A percentile compares a stretch with the other conserved stretches of the same genome.
These are phyloP conservation scores for Cucurbita ficifolia DNA, from an alignment of 306 rosid species.

Conservation along the genomic window DNA sequence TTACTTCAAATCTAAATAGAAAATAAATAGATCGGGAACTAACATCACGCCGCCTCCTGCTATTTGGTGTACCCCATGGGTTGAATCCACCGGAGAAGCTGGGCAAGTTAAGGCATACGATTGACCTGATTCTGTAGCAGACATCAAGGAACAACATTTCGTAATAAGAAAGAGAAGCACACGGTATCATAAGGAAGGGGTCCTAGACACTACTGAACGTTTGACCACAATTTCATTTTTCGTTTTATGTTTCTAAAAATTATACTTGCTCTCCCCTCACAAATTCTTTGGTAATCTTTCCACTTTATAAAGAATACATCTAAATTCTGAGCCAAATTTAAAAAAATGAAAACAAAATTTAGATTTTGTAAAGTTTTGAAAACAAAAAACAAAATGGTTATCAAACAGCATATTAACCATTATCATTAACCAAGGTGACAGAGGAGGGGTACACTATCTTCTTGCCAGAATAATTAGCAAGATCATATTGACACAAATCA, in stretches of 20 bases:
- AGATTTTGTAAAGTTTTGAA: too few species aligned
- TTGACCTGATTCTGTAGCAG: constrained; percentile 66
- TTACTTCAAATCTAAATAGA: neutral
- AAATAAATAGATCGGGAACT: constrained; percentile 4
- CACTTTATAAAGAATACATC: neutral
- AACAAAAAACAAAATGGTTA: neutral
- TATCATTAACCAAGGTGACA: neutral
- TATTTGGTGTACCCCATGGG: constrained; percentile 87
- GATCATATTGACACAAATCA: neutral
- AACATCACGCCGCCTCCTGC: constrained; percentile 32
- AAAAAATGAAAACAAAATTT: neutral
- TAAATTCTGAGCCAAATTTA: neutral
- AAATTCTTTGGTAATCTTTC: neutral
- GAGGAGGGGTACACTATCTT: neutral
- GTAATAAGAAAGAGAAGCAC: neutral
- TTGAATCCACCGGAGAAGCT: constrained; percentile 96
- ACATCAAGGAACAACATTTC: neutral
- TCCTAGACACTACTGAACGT: neutral
- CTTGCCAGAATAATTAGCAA: neutral
- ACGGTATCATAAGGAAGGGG: neutral
- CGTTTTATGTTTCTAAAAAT: neutral
- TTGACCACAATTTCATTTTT: neutral
- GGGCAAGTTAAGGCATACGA: constrained; percentile 86
- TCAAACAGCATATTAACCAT: neutral
- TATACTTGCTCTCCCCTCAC: neutral